These are phyloP conservation scores for Solanum commersonii DNA, from an alignment of 257 asterid species.

Conservation along the genomic window DNA sequence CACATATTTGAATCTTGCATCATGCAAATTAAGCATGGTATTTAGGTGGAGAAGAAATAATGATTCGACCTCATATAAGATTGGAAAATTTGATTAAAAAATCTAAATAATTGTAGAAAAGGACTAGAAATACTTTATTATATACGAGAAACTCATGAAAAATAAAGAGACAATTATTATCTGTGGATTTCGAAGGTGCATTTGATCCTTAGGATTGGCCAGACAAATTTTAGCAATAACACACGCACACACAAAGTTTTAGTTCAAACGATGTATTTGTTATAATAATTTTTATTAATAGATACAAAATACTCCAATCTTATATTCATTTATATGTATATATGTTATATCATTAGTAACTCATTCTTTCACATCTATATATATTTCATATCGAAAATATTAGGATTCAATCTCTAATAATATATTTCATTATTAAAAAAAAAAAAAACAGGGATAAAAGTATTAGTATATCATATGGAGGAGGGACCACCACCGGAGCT, in stretches of 20 bases:
- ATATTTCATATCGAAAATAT: not conserved
- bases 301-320: not conserved
- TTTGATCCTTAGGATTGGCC: not conserved
- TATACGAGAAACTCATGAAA: not conserved
- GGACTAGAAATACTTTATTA: not conserved
- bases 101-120: not conserved
- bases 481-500: constrained; percentile 37
- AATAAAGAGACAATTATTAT: not conserved
- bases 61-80: not conserved
- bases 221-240: not conserved
- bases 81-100: not conserved
- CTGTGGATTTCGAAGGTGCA: not conserved
- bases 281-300: too few relatives aligned
- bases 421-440: not conserved
- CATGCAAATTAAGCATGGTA: not conserved
- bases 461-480: constrained; percentile 43
- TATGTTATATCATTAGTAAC: not conserved
- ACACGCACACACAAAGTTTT: not conserved
- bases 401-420: not conserved
- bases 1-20: not conserved
- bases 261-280: too few relatives aligned
- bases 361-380: not conserved
- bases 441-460: constrained; percentile 44
- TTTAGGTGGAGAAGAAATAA: not conserved
- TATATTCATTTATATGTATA: too few relatives aligned